Base-by-base conservation (phyloP, 2,329 filamentous ascomycete genomes). In the Alternaria tenuissima region DNA sequence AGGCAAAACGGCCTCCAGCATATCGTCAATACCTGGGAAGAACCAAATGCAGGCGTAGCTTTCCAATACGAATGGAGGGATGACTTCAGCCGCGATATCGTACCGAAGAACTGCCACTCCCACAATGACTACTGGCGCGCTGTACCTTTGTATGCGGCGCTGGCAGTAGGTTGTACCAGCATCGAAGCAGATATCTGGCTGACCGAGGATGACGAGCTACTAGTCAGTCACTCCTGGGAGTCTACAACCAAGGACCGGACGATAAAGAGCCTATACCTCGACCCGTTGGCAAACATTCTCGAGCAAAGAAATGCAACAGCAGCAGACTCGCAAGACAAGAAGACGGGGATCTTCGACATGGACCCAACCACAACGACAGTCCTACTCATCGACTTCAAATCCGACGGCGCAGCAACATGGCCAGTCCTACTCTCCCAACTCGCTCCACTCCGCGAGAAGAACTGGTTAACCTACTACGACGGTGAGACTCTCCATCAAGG, bases 321-420 rank as follows among this genome's bases (percentile, higher is more conserved):
- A 2, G 64, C 70, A 4, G 26, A 69, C 61, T 4, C 59, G 28
- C 2, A 44, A 7, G 49, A 73, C 11, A 79, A 48, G 5, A 34
- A 51, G 9, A 59, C 52, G 0, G 89, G 90, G 12, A 78, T 92
- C 5, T 84, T 82, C 54, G 81, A 83, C 43, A 64, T 71, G 11
- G 74, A 78, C 30, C 72, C 76, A 0, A 62, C 61, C 7, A 76
- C 78, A 41, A 74, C 86, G 0, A 76, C 91, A 0, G 81, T 86
- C 5, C 81, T 93, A 4, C 82, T 93, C 5, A 83, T 93, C 30
- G 91, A 93, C 74, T 79, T 93, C 72, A 93, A 93, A 77, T 88
- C 84, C 2, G 74, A 82, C 26, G 85, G 84, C 1, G 70, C 76
- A 4, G 75, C 80, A 22, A 86, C 85, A 1, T 88, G 85, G 80